Evolutionary conservation across 768 basidiomycete species (phyloP).

Genomic region (Termitomyces sp.): DNA sequence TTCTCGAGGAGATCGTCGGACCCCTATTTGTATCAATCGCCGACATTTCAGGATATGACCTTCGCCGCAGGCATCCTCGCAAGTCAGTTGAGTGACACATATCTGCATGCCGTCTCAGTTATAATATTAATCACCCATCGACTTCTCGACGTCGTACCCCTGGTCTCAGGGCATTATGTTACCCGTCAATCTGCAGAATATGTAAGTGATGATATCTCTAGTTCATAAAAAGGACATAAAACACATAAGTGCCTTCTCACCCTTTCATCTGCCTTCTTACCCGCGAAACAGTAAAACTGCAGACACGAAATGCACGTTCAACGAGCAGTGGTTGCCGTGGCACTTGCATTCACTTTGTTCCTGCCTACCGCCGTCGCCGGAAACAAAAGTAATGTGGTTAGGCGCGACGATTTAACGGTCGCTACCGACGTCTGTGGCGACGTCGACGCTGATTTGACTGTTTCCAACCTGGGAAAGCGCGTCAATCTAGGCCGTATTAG

Average conservation of each 20-base stretch:
- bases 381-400: constrained; percentile 2
- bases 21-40: background rate
- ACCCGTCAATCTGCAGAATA: background rate
- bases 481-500: constrained; percentile 28
- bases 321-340: background rate
- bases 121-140: background rate
- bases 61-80: background rate
- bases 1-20: background rate
- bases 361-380: constrained; percentile 3
- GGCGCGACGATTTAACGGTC: constrained; percentile 5
- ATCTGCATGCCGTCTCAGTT: background rate
- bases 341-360: background rate
- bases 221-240: background rate
- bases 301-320: background rate
- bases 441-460: constrained; percentile 26
- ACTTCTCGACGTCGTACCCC: background rate
- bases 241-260: background rate
- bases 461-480: constrained; percentile 20
- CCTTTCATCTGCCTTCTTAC: background rate
- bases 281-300: background rate
- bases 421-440: constrained; percentile 35
- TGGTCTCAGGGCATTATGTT: background rate
- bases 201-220: background rate
- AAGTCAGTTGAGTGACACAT: background rate
- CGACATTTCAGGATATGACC: background rate